A percentile compares a stretch with the other conserved stretches of the same genome.
These are phyloP conservation scores for Zymoseptoria ardabiliae DNA, from an alignment of 2,329 filamentous ascomycete species.

Conservation along the genomic window DNA sequence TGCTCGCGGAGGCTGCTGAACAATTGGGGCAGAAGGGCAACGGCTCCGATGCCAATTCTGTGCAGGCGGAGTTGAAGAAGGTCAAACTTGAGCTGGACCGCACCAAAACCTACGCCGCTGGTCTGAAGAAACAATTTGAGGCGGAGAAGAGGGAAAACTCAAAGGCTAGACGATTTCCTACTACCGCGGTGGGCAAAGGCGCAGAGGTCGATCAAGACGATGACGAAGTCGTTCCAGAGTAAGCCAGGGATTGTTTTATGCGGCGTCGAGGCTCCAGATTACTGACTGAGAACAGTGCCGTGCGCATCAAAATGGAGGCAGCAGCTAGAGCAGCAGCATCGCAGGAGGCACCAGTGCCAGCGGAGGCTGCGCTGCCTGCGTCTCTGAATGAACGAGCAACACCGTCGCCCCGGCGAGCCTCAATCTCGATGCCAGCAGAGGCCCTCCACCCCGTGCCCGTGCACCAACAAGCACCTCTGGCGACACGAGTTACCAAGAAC, in stretches of 20 bases:
- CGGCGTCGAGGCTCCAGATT: background rate
- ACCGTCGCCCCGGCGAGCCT: background rate
- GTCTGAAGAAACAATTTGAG: conserved; percentile 14
- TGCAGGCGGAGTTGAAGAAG: conserved; percentile 6
- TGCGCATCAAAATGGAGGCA: background rate
- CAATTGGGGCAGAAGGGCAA: background rate
- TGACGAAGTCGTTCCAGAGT: conserved; percentile 9
- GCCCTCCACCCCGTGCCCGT: too few relatives aligned
- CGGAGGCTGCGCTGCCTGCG: background rate
- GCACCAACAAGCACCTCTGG: background rate
- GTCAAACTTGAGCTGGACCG: conserved; percentile 9
- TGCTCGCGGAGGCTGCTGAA: conserved; percentile 1
- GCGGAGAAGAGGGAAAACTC: conserved; percentile 11
- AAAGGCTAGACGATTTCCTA: conserved; percentile 3
- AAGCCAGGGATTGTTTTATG: background rate
- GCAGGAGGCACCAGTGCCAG: background rate
- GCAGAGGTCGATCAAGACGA: conserved; percentile 12
- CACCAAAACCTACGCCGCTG: conserved; percentile 2
- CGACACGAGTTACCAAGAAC: background rate
- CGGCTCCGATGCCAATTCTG: background rate
- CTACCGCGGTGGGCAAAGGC: conserved; percentile 5
- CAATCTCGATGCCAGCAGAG: background rate
- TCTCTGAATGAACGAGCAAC: background rate
- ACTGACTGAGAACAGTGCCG: background rate
- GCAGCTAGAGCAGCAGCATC: background rate